Evolutionary conservation across 1,284 basidiomycete genomes (phyloP).

Genomic region (Kwoniella shivajii): DNA sequence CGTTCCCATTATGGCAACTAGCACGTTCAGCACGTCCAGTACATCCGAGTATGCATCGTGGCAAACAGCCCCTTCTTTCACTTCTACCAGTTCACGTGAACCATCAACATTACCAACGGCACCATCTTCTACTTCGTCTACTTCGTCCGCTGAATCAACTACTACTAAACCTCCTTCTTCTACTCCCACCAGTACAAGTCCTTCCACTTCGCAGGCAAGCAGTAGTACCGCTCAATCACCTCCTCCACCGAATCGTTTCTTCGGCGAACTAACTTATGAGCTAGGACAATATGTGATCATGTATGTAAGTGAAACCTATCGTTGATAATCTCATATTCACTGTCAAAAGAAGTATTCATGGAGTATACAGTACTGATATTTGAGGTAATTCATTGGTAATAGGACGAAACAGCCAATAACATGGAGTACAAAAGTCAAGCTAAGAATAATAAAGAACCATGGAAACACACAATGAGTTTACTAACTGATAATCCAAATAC

Average conservation of each 20-base stretch:
- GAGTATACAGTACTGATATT: too few species aligned
- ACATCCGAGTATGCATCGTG: background rate
- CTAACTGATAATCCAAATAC: background rate
- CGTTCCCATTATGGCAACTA: too few species aligned
- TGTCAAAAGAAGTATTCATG: too few species aligned
- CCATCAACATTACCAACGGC: background rate
- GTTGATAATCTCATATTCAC: too few species aligned
- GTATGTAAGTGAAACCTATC: constrained; percentile 4
- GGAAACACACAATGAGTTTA: background rate
- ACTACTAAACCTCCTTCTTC: background rate
- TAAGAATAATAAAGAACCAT: background rate
- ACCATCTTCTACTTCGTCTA: background rate
- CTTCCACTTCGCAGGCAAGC: too few species aligned
- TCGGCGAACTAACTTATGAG: constrained; percentile 1
- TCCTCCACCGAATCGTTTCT: background rate
- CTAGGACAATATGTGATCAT: constrained; percentile 2
- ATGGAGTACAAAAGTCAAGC: background rate
- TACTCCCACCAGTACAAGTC: background rate
- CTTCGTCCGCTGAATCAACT: background rate
- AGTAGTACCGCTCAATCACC: background rate
- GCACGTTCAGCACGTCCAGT: too few species aligned
- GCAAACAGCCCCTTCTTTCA: background rate
- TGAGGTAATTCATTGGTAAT: background rate
- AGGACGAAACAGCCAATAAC: constrained; percentile 4
- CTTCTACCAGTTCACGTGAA: background rate